Conservation (phyloP, 2,329 filamentous ascomycete genomes). For the Sporothrix euskadiensis region DNA sequence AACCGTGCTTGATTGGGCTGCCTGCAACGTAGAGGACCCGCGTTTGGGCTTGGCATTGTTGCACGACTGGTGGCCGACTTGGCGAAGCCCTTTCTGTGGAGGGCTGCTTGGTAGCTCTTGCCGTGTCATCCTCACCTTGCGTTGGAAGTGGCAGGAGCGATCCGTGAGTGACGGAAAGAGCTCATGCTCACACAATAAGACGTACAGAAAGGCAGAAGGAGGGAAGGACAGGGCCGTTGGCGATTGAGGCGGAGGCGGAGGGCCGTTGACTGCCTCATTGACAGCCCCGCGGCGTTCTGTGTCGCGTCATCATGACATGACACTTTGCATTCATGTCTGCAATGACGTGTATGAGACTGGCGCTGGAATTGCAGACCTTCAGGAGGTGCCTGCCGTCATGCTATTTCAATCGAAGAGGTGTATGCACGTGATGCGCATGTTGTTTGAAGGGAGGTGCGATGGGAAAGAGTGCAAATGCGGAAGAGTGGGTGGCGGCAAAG, state of each 20-base stretch:
- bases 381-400: not conserved
- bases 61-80: slow-evolving; percentile 18
- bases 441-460: not conserved
- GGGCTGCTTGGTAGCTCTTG: not conserved
- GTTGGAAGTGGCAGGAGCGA: slow-evolving; percentile 9
- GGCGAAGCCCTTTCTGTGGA: not conserved
- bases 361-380: not conserved
- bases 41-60: slow-evolving; percentile 29
- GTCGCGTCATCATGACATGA: not conserved
- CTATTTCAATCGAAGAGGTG: not conserved
- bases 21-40: slow-evolving; percentile 15
- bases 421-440: not conserved
- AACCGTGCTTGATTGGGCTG: slow-evolving; percentile 21
- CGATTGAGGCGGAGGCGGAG: not conserved
- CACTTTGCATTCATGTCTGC: not conserved
- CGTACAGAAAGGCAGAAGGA: not conserved
- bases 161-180: not conserved
- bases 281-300: not conserved
- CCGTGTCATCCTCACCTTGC: not conserved
- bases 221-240: not conserved
- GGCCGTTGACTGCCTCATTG: not conserved
- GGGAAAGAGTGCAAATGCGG: not conserved
- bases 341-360: not conserved
- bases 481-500: not conserved
- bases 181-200: not conserved